Evolutionary conservation across 352 stramenopile species (phyloP).

Genomic region (Globisporangium cylindrosporum): DNA sequence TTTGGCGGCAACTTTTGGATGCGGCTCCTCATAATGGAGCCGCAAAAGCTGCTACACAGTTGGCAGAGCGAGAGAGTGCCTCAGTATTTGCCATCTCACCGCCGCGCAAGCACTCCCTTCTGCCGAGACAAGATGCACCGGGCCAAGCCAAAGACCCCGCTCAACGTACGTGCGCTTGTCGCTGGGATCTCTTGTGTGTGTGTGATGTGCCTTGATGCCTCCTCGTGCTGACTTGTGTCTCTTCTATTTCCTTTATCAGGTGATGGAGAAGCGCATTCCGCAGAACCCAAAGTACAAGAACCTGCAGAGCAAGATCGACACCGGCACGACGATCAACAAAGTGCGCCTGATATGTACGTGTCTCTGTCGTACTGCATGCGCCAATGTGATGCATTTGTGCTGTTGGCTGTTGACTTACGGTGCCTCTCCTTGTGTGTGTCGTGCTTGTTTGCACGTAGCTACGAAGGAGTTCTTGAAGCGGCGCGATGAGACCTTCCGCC

Average conservation of each 20-base stretch:
- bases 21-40: background rate
- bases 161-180: constrained; percentile 31
- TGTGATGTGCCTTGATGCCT: background rate
- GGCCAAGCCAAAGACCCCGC: constrained; percentile 61
- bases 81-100: background rate
- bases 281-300: constrained; percentile 78
- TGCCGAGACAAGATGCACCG: constrained; percentile 38
- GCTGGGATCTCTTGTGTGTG: background rate
- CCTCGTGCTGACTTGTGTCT: background rate
- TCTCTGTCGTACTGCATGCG: background rate
- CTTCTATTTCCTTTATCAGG: constrained; percentile 22
- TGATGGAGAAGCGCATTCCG: constrained; percentile 78
- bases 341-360: constrained; percentile 71
- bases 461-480: constrained; percentile 80
- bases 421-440: background rate
- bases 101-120: background rate
- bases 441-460: constrained; percentile 25
- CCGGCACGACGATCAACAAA: constrained; percentile 72
- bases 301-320: constrained; percentile 76
- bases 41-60: background rate
- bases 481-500: constrained; percentile 76
- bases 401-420: background rate
- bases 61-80: too few relatives aligned
- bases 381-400: background rate
- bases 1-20: background rate